Percentiles rank a stretch among this genome's conserved stretches.
Evolutionary conservation across 164 flowering plant genomes (phyloP).

Genomic region (Pachysandra terminalis): DNA sequence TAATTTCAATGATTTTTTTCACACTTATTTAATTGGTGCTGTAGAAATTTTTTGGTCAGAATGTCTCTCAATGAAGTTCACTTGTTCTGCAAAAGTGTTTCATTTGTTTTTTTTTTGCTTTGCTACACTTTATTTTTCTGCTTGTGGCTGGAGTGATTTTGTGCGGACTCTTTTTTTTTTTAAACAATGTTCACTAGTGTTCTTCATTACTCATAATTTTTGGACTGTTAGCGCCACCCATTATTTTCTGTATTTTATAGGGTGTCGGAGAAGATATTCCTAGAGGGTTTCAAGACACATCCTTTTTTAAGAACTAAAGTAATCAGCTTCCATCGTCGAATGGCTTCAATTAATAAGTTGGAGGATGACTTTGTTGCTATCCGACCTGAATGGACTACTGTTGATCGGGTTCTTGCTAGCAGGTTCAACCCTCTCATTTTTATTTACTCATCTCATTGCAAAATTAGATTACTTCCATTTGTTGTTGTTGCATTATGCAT

Average conservation of each 20-base stretch:
- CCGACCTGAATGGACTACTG: slow-evolving; percentile 97
- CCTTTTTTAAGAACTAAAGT: slow-evolving; percentile 83
- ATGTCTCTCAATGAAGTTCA: not conserved
- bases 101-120: not conserved
- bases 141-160: not conserved
- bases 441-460: not conserved
- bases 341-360: slow-evolving; percentile 45
- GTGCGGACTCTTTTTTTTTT: not conserved
- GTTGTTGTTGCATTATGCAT: not conserved
- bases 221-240: too few species aligned
- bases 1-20: slow-evolving; percentile 20
- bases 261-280: slow-evolving; percentile 91
- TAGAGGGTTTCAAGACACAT: slow-evolving; percentile 76
- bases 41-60: not conserved
- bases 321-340: slow-evolving; percentile 77
- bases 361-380: slow-evolving; percentile 91
- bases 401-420: slow-evolving; percentile 89
- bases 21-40: not conserved
- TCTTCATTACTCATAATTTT: not conserved
- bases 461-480: not conserved
- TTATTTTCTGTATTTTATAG: slow-evolving; percentile 28
- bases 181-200: not conserved
- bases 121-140: not conserved
- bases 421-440: slow-evolving; percentile 40
- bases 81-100: not conserved